A percentile compares a stretch with the other conserved stretches of the same genome.
Conservation (phyloP, 352 stramenopile species). For the Globisporangium takayamanum region DNA sequence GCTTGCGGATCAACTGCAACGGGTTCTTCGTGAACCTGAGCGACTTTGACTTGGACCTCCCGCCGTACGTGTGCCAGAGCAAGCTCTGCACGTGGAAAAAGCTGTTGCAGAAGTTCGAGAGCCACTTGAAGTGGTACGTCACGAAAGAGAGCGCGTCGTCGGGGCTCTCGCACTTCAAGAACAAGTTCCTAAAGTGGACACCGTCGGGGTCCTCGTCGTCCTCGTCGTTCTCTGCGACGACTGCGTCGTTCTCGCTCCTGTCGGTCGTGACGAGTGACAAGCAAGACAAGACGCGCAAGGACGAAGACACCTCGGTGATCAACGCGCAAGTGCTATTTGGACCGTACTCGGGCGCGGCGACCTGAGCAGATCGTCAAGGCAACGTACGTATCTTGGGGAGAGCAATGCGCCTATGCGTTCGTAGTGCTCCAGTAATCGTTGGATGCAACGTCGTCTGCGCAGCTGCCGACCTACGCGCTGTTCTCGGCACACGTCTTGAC, state of each 20-base stretch:
- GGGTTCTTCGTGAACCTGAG: slow-evolving; percentile 84
- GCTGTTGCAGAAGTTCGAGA: slow-evolving; percentile 79
- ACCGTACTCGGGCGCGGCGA: slow-evolving; percentile 51
- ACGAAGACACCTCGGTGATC: slow-evolving; percentile 44
- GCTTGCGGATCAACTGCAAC: slow-evolving; percentile 76
- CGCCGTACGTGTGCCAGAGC: slow-evolving; percentile 73
- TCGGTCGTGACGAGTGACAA: neutral
- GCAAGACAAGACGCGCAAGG: slow-evolving; percentile 47
- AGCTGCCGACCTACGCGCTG: slow-evolving; percentile 8
- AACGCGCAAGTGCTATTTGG: slow-evolving; percentile 76
- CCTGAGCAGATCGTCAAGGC: slow-evolving; percentile 4
- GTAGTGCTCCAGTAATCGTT: too few relatives aligned
- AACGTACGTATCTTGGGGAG: too few relatives aligned
- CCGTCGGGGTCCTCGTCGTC: slow-evolving; percentile 26
- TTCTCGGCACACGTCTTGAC: slow-evolving; percentile 65
- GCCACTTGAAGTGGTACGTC: slow-evolving; percentile 75
- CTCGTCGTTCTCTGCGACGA: neutral
- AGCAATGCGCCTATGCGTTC: too few relatives aligned
- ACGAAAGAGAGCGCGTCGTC: slow-evolving; percentile 79
- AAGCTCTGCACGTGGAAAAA: slow-evolving; percentile 81
- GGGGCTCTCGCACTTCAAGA: slow-evolving; percentile 80
- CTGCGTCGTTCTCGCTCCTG: slow-evolving; percentile 3
- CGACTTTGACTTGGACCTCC: slow-evolving; percentile 71
- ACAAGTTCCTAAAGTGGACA: slow-evolving; percentile 81
- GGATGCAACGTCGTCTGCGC: too few relatives aligned